These are phyloP conservation scores for Friedmanniomyces endolithicus DNA, from an alignment of 495 filamentous ascomycete genomes.

Conservation along the genomic window DNA sequence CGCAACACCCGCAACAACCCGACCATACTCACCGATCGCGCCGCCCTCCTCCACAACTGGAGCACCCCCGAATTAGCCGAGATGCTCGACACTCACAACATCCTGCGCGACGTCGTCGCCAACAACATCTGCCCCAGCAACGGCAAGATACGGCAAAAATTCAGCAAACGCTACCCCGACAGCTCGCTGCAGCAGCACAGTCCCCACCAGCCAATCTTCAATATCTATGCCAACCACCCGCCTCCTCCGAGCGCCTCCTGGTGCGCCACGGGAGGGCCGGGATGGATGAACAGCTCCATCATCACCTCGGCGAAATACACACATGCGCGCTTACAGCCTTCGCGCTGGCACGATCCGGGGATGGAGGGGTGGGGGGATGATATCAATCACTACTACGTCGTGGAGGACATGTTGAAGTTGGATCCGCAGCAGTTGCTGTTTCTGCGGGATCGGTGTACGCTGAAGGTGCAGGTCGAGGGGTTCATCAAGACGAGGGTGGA, in stretches of 20 bases:
- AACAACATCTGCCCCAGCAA: slow-evolving; percentile 50
- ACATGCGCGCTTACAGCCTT: slow-evolving; percentile 18
- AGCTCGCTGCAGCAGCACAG: slow-evolving; percentile 17
- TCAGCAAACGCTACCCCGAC: slow-evolving; percentile 43
- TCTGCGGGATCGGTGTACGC: slow-evolving; percentile 38
- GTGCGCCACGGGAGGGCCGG: slow-evolving; percentile 24
- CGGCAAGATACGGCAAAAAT: slow-evolving; percentile 45
- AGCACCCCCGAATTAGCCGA: slow-evolving; percentile 42
- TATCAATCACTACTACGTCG: slow-evolving; percentile 49
- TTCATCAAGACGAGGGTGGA: slow-evolving; percentile 32
- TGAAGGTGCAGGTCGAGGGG: slow-evolving; percentile 43
- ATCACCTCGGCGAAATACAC: slow-evolving; percentile 14
- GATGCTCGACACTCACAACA: slow-evolving; percentile 39
- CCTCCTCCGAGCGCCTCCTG: slow-evolving; percentile 23
- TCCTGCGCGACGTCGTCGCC: slow-evolving; percentile 42
- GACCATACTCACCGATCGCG: slow-evolving; percentile 36
- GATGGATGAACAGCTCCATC: slow-evolving; percentile 17
- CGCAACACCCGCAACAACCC: slow-evolving; percentile 37
- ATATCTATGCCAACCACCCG: slow-evolving; percentile 42
- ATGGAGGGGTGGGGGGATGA: slow-evolving; percentile 52
- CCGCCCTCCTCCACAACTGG: slow-evolving; percentile 47
- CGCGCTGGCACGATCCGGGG: slow-evolving; percentile 30
- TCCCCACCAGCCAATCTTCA: slow-evolving; percentile 41
- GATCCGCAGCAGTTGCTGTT: slow-evolving; percentile 46
- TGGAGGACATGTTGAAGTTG: slow-evolving; percentile 56